Conservation (phyloP, 192 early-diverging fungal genomes). For the Chytriomyces hyalinus region DNA sequence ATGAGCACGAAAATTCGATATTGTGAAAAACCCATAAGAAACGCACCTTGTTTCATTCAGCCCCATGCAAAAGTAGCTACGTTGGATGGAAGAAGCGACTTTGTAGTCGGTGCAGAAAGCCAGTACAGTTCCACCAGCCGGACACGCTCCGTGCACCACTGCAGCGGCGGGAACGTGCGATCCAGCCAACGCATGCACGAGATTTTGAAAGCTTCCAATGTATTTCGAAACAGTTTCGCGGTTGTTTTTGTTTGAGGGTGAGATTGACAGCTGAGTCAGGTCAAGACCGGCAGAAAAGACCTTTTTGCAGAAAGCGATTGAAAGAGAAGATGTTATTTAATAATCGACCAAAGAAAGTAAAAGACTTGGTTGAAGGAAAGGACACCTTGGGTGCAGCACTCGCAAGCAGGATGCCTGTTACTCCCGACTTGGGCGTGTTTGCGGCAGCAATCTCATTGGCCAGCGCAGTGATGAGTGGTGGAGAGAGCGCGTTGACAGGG, state of each 20-base stretch:
- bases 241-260: neutral
- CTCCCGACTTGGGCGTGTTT: slow-evolving; percentile 8
- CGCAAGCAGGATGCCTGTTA: slow-evolving; percentile 30
- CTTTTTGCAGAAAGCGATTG: neutral
- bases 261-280: slow-evolving; percentile 13
- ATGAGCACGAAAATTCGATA: neutral
- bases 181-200: slow-evolving; percentile 27
- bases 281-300: slow-evolving; percentile 39
- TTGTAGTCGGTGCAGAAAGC: slow-evolving; percentile 43
- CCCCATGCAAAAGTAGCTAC: slow-evolving; percentile 32
- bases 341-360: neutral
- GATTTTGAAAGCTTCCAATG: slow-evolving; percentile 34
- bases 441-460: neutral
- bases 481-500: slow-evolving; percentile 37
- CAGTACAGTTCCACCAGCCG: slow-evolving; percentile 50
- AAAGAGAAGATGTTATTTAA: neutral
- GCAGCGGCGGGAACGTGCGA: slow-evolving; percentile 38
- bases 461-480: slow-evolving; percentile 4
- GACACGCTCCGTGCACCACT: slow-evolving; percentile 36
- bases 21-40: neutral
- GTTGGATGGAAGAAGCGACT: slow-evolving; percentile 16
- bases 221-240: slow-evolving; percentile 12
- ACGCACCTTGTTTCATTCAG: slow-evolving; percentile 40
- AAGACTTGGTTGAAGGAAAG: neutral
- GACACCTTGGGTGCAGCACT: slow-evolving; percentile 17